Evolutionary conservation across 768 basidiomycete species (phyloP), one percentile per base, ranked within the genome.

Genomic region (Termitomyces titanicus): DNA sequence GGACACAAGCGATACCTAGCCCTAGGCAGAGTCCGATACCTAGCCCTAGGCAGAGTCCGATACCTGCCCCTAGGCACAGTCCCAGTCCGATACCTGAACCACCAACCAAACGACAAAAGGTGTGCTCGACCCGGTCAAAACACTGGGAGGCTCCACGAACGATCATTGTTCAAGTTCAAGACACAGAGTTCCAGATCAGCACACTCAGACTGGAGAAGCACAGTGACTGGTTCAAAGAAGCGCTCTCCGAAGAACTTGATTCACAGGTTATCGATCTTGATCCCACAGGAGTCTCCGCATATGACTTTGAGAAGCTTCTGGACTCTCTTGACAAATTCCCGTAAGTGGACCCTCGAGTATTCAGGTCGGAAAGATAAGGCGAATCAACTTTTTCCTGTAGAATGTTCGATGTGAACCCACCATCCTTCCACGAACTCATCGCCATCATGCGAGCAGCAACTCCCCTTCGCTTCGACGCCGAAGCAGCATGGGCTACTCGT

Each of bases 81-180:
- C 25, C 35, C 6, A 25, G 6, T 20, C 29, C 18, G 11, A 13
- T 17, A 40, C 39, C 3, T 18, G 40, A 10, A 33, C 24, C 17
- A 44, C 51, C 42, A 7, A 3, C 35, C 3, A 46, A 47, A 42
- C 45, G 46, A 39, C 46, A 0, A 12, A 46, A 40, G 34, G 34
- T 43, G 25, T 56, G 35, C 20, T 54, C 51, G 7, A 50, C 25
- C 27, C 55, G 40, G 4, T 46, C 55, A 1, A 48, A 47, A 18
- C 58, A 72, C 47, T 75, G 75, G 74, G 59, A 69, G 24, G 62
- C 65, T 20, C 73, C 73, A 52, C 75, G 73, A 1, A 67, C 66
- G 8, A 61, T 73, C 1, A 63, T 74, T 35, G 45, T 79, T 9
- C 66, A 72, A 43, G 56, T 73, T n/a, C 58, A 66, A n/a, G 60